Evolutionary conservation across 495 filamentous ascomycete species (phyloP), one percentile per base, ranked within the genome.

Genomic region (Talaromyces ruber): DNA sequence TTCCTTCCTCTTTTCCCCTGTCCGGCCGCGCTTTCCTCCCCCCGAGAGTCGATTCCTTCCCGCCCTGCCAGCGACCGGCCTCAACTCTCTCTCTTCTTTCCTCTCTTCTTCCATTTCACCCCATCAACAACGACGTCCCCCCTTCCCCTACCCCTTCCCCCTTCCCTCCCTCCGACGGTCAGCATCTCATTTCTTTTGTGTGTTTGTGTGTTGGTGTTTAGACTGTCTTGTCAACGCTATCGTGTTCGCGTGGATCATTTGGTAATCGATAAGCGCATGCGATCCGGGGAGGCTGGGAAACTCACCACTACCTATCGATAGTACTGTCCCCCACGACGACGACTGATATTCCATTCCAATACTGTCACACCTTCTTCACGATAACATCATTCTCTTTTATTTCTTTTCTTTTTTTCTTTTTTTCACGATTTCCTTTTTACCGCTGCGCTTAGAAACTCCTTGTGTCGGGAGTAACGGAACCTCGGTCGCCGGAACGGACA

Each of bases 331-430:
- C 26, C 43, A 60, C 59, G 21, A 29, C 25, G 21, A 32, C 45
- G 25, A 34, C 59, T 28, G 28, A 50, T 34, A n/a, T 25, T 14
- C 18, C 57, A 58, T 65, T 57, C 65, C 51, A 74, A 62, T 67
- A 62, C 57, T 64, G 65, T 66, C 43, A 62, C 67, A 61, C 73
- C 68, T 37, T 37, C 43, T 62, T 68, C 43, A 63, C 65, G 64
- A 51, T 63, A 58, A 63, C 65, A 50, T 47, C 60, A 64, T 61
- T 63, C 61, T 66, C 60, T 34, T 57, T 51, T 59, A 29, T 63
- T 59, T 64, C 34, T 37, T 51, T 62, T 32, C 56, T 63, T 61
- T 50, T 34, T n/a, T 39, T 21, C 5, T 26, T 58, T 43, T 63
- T 39, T 59, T 37, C 34, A 39, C 34, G 34, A 39, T 39, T 39